Evolutionary conservation across 225 moss, liverwort and hornwort species (phyloP), one percentile per base, ranked within the genome.

Genomic region (Pseudisothecium myosuroides): DNA sequence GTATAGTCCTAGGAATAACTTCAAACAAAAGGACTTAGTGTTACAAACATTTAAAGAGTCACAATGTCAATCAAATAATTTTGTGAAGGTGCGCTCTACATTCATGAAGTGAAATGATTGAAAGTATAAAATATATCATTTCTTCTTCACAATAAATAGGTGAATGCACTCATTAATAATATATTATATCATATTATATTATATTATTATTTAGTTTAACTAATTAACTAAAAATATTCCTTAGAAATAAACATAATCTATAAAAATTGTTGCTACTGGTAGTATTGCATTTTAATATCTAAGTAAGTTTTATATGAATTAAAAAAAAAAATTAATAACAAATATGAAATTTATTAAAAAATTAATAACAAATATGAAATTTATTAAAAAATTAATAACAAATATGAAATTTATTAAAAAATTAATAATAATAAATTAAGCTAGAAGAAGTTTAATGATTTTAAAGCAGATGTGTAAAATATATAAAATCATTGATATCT

Each of bases 1-100:
- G 3, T 47, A 0, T 5, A n/a, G 7, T 32, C 0, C 3, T n/a
- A 18, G 7, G 1, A 39, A n/a, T 8, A 50, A 17, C 20, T 17
- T 82, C 50, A 17, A 50, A 71, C 27, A 47, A 21, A 11, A 49
- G 11, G 4, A 6, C 3, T 27, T 66, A 23, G 17, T n/a, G 0
- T n/a, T 39, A n/a, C 9, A 47, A 81, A 49, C 9, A 73, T 71
- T 37, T 50, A 12, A 82, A 50, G 5, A 50, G 1, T 31, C 6
- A 49, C 5, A 49, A n/a, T 6, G 17, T 72, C 8, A n/a, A 49
- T 72, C 9, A 50, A 31, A 24, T 6, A 17, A 23, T 31, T 39
- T 11, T 31, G 2, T 61, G 0, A 62, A 62, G 52, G 39, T 62
- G 4, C 1, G 3, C 2, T 60, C 11, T 26, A 29, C 20, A 71